Evolutionary conservation across 352 stramenopile species (phyloP).

Genomic region (Phytophthora meadii): DNA sequence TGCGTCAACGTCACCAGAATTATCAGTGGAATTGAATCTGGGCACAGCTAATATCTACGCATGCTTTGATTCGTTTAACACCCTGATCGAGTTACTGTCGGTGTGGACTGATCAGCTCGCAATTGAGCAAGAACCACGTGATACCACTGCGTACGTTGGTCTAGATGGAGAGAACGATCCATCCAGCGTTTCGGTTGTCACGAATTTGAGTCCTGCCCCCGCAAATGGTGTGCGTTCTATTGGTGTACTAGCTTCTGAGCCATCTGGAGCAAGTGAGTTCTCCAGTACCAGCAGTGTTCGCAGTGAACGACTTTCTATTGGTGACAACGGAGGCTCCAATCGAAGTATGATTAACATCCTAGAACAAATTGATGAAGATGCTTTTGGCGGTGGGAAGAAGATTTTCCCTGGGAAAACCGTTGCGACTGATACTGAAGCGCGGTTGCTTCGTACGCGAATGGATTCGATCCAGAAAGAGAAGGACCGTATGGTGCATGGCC

Average conservation of each 20-base stretch:
- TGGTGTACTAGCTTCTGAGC: slow-evolving; percentile 22
- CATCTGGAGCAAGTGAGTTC: slow-evolving; percentile 23
- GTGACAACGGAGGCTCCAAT: slow-evolving; percentile 14
- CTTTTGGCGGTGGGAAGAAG: slow-evolving; percentile 68
- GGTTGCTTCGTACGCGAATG: slow-evolving; percentile 74
- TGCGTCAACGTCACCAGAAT: slow-evolving; percentile 61
- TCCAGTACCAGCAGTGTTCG: slow-evolving; percentile 34
- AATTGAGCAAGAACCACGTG: slow-evolving; percentile 64
- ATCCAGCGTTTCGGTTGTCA: slow-evolving; percentile 77
- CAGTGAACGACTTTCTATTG: slow-evolving; percentile 33
- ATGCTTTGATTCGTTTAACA: slow-evolving; percentile 92
- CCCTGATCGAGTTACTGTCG: slow-evolving; percentile 74
- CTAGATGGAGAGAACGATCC: slow-evolving; percentile 65
- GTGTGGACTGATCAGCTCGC: slow-evolving; percentile 78
- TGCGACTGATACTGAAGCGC: slow-evolving; percentile 85
- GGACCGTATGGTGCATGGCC: slow-evolving; percentile 55
- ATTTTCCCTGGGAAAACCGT: slow-evolving; percentile 72
- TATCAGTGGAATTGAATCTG: slow-evolving; percentile 84
- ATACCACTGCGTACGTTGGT: slow-evolving; percentile 83
- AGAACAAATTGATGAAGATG: slow-evolving; percentile 82
- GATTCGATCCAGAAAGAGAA: slow-evolving; percentile 84
- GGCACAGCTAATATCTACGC: slow-evolving; percentile 89
- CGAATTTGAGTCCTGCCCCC: slow-evolving; percentile 61
- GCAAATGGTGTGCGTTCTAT: slow-evolving; percentile 33
- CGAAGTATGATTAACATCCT: slow-evolving; percentile 57